Conservation (phyloP, 106 monocot species). For the Acanthochlamys bracteata region DNA sequence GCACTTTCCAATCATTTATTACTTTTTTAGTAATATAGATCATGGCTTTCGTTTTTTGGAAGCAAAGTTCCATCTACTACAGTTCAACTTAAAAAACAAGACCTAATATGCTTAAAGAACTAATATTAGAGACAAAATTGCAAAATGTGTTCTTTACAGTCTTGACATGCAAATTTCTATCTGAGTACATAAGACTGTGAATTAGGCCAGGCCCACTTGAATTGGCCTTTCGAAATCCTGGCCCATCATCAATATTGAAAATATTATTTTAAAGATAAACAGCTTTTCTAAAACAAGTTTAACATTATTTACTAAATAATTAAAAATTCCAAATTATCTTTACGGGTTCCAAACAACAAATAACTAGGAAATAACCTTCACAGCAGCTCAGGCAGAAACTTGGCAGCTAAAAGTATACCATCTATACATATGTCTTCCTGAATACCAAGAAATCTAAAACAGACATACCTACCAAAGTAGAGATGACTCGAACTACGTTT, state of each 20-base stretch:
- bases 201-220: no score
- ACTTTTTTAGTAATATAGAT: background rate
- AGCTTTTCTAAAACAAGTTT: no score
- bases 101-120: background rate
- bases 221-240: no score
- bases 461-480: background rate
- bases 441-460: background rate
- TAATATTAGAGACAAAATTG: background rate
- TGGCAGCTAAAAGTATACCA: background rate
- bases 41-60: background rate
- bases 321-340: no score
- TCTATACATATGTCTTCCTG: background rate
- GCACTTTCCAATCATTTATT: background rate
- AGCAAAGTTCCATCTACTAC: background rate
- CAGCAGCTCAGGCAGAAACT: background rate
- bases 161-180: no score
- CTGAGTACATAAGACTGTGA: no score
- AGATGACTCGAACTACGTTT: background rate
- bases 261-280: no score
- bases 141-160: no score
- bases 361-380: background rate
- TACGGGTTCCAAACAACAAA: background rate
- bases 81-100: background rate
- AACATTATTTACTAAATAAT: no score
- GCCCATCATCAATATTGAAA: no score